Conservation (phyloP, 1,284 basidiomycete genomes). For the Puccinia sorghi region DNA sequence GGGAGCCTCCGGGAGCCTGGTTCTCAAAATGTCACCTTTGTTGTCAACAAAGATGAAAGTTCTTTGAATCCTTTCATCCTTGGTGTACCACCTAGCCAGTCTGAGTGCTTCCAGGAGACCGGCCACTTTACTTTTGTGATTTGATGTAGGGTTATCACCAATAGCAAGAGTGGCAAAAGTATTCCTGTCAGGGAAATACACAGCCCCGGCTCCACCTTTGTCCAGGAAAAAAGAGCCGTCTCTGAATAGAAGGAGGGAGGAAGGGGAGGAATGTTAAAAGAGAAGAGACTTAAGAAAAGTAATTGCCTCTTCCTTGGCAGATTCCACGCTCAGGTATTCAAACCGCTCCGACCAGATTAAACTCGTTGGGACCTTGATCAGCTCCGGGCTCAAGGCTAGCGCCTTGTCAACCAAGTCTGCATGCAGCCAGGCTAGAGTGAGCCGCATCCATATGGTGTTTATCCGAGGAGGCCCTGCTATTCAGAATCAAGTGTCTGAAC, state of each 20-base stretch:
- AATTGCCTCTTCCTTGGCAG: not conserved
- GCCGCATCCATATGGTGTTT: too few species aligned
- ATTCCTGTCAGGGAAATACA: not conserved
- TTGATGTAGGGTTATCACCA: not conserved
- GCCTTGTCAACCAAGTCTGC: not conserved
- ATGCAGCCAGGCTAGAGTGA: not conserved
- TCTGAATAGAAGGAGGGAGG: not conserved
- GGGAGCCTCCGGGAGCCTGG: not conserved
- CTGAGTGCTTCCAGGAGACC: not conserved
- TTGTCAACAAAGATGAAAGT: not conserved
- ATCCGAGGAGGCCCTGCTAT: too few species aligned
- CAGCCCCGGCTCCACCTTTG: not conserved
- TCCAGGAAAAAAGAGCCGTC: not conserved
- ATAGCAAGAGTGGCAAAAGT: not conserved
- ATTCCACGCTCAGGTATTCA: not conserved
- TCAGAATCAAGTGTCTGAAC: too few species aligned
- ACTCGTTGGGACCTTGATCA: not conserved
- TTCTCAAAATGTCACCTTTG: not conserved
- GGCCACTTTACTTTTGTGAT: not conserved
- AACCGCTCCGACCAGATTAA: too few species aligned
- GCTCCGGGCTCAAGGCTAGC: not conserved
- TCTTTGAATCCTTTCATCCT: not conserved
- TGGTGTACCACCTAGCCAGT: not conserved
- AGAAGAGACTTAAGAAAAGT: not conserved
- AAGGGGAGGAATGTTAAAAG: too few species aligned